These are phyloP conservation scores for Apophysomyces trapeziformis DNA, from an alignment of 371 early-diverging fungal genomes.

Conservation along the genomic window DNA sequence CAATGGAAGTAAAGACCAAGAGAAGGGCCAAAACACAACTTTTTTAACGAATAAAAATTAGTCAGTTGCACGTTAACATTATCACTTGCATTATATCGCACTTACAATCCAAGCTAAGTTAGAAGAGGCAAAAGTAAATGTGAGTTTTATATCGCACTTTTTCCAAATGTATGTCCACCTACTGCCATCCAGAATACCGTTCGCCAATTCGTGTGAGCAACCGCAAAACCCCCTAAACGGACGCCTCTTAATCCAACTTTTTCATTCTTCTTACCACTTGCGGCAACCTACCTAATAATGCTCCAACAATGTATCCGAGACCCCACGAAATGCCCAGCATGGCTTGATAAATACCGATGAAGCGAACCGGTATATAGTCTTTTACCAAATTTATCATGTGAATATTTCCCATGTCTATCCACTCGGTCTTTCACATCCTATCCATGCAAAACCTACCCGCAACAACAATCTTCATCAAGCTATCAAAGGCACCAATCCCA, in stretches of 20 bases:
- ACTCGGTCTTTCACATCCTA: background rate
- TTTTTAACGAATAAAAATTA: background rate
- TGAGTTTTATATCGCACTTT: background rate
- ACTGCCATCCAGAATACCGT: constrained; percentile 48
- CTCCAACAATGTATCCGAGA: constrained; percentile 61
- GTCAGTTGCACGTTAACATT: too few relatives aligned
- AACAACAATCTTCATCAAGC: constrained; percentile 71
- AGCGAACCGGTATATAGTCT: constrained; percentile 59
- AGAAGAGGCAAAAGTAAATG: background rate
- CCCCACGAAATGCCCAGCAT: constrained; percentile 59
- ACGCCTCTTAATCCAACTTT: background rate
- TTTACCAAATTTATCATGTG: background rate
- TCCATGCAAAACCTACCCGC: constrained; percentile 54
- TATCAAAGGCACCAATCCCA: constrained; percentile 73
- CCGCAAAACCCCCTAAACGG: constrained; percentile 36
- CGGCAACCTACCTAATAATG: constrained; percentile 46
- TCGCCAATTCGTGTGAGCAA: constrained; percentile 37
- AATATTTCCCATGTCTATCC: too few relatives aligned
- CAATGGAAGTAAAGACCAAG: constrained; percentile 27
- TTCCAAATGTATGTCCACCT: constrained; percentile 16
- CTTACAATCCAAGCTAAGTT: constrained; percentile 41
- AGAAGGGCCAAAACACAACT: constrained; percentile 30
- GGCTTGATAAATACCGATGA: constrained; percentile 61
- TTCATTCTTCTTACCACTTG: background rate
- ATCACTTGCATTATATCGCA: background rate